Base-by-base conservation (phyloP, 2,329 filamentous ascomycete genomes). In the Amauroascus niger region DNA sequence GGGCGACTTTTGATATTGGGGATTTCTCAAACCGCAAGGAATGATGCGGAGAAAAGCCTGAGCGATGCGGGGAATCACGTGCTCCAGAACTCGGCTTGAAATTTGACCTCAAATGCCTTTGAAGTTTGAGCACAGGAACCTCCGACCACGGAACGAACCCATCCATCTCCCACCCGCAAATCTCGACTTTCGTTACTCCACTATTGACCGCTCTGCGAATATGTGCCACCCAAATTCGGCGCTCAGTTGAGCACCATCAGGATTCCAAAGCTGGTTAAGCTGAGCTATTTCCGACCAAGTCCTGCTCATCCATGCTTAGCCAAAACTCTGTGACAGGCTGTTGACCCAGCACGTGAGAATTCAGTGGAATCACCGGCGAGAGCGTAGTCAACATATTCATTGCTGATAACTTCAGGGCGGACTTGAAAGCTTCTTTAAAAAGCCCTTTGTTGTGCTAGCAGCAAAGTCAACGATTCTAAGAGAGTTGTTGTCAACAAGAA, bases 221-320 rank as follows among this genome's bases (percentile, higher is more conserved):
- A 63, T 85, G 82, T 6, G 80, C 74, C 0, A 72, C 80, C n/a
- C 54, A 85, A 69, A 63, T 85, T 82, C 0, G 77, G 75, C 5
- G 70, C 72, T 4, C 79, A 72, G 60, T 83, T 83, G 57, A 83
- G 71, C 2, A 79, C 79, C 64, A 78, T 79, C 44, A 85, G 70
- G 77, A 85, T 83, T 46, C 76, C 80, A 46, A 84, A 79, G 64
- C 84, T 84, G 51, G 85, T 68, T 52, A 85, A 71, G 51, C 75
- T 79, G 45, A 82, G 75, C 59, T 80, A 77, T 64, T 83, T 81
- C 55, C 76, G 74, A 33, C 78, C 75, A 7, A 85, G 74, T 0
- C 81, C 82, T 0, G 80, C 82, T 76, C 2, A 78, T 78, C 82
- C 82, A 86, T 24, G 78, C 76, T 55, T 75, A 75, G 13, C 81